A percentile compares a stretch with the other conserved stretches of the same genome.
These are phyloP conservation scores for Pseudogymnoascus sp. DNA, from an alignment of 2,329 filamentous ascomycete species.

Conservation along the genomic window DNA sequence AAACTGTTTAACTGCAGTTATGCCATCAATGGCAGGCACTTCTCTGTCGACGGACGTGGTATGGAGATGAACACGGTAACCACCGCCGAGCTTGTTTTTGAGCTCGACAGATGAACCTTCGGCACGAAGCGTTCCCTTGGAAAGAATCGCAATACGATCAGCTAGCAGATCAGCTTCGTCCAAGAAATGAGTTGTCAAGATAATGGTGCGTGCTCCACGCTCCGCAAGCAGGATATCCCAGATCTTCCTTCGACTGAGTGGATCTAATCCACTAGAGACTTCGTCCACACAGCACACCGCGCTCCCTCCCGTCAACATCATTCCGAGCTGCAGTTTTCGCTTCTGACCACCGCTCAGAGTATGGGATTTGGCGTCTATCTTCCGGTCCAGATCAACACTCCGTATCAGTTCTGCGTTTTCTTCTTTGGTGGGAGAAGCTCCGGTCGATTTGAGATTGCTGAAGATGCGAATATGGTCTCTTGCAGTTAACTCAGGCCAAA, in stretches of 20 bases:
- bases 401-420: slow-evolving; percentile 58
- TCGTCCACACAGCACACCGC: slow-evolving; percentile 87
- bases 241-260: slow-evolving; percentile 78
- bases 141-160: slow-evolving; percentile 82
- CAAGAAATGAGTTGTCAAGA: slow-evolving; percentile 87
- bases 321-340: slow-evolving; percentile 82
- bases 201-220: slow-evolving; percentile 72
- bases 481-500: slow-evolving; percentile 85
- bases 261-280: slow-evolving; percentile 82
- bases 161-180: slow-evolving; percentile 88
- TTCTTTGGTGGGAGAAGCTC: slow-evolving; percentile 47
- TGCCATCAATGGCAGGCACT: slow-evolving; percentile 44
- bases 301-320: slow-evolving; percentile 91
- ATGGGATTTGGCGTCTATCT: slow-evolving; percentile 63
- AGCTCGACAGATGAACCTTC: slow-evolving; percentile 79
- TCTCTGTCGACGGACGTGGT: slow-evolving; percentile 45
- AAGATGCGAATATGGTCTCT: slow-evolving; percentile 80
- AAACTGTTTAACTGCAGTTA: slow-evolving; percentile 53
- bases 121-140: slow-evolving; percentile 74
- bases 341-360: slow-evolving; percentile 89
- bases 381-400: slow-evolving; percentile 68
- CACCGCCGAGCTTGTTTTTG: slow-evolving; percentile 74
- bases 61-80: slow-evolving; percentile 74
- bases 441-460: slow-evolving; percentile 68
- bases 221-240: slow-evolving; percentile 91